A percentile compares a stretch with the other conserved stretches of the same genome.
Conservation (phyloP, 176 grass and related monocot species). For the Coix lacrymajobi region DNA sequence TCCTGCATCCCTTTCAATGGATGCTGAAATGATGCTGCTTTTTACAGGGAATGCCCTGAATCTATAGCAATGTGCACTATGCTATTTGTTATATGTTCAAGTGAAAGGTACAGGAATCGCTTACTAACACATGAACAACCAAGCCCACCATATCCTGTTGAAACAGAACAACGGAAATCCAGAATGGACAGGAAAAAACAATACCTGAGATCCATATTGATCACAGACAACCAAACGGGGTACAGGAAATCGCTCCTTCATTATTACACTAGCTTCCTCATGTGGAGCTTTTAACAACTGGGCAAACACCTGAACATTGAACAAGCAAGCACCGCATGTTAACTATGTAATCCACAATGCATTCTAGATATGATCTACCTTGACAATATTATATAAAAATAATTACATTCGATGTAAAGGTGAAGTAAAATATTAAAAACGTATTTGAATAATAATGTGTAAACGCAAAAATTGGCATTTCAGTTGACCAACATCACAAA, state of each 20-base stretch:
- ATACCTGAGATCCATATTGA: slow-evolving; percentile 90
- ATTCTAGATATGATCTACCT: slow-evolving; percentile 1
- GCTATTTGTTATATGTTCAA: neutral
- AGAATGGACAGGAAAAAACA: neutral
- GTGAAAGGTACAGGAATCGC: slow-evolving; percentile 14
- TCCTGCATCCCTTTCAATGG: neutral
- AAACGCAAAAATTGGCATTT: neutral
- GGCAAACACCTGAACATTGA: slow-evolving; percentile 59
- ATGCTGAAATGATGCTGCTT: neutral
- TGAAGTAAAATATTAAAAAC: neutral
- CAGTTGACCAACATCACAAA: slow-evolving; percentile 5
- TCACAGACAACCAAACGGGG: slow-evolving; percentile 88
- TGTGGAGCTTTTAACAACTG: slow-evolving; percentile 75
- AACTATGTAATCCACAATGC: slow-evolving; percentile 2
- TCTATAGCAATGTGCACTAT: neutral
- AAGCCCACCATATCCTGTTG: neutral
- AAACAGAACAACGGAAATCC: neutral
- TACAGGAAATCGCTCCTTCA: slow-evolving; percentile 81
- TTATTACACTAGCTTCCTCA: slow-evolving; percentile 73
- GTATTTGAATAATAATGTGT: neutral
- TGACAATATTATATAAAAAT: neutral
- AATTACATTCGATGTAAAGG: neutral
- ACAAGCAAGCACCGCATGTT: neutral
- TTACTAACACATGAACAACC: slow-evolving; percentile 8
- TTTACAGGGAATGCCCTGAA: neutral